Evolutionary conservation across 371 early-diverging fungal species (phyloP).

Genomic region (Rhizopus delemar): DNA sequence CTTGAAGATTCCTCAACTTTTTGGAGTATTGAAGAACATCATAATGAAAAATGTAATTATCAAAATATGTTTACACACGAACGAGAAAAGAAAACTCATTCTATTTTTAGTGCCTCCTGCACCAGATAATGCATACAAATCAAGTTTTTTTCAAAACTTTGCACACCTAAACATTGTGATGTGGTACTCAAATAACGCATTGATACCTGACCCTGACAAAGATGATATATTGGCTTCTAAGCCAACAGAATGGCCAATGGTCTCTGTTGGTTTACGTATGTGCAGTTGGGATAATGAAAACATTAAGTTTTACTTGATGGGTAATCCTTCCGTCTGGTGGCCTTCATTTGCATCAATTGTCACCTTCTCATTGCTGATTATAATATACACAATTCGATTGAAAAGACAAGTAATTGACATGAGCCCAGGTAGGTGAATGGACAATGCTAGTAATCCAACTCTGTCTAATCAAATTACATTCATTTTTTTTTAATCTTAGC

Average conservation of each 20-base stretch:
- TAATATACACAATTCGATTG: conserved; percentile 61
- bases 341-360: conserved; percentile 66
- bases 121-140: conserved; percentile 61
- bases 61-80: neutral
- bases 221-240: conserved; percentile 86
- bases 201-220: conserved; percentile 95
- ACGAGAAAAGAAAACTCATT: neutral
- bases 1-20: conserved; percentile 60
- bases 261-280: conserved; percentile 93
- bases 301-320: conserved; percentile 93
- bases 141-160: conserved; percentile 85
- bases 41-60: conserved; percentile 58
- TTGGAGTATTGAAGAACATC: conserved; percentile 97
- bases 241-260: conserved; percentile 95
- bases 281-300: conserved; percentile 90
- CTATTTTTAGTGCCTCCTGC: conserved; percentile 56
- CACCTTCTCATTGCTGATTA: conserved; percentile 36
- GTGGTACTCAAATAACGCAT: conserved; percentile 97
- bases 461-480: too few species aligned
- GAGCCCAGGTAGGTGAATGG: conserved; percentile 30
- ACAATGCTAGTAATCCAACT: neutral
- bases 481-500: neutral
- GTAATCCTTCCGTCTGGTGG: conserved; percentile 98
- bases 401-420: conserved; percentile 68
- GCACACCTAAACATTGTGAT: conserved; percentile 93